phyloP scores from a whole-genome alignment of 768 basidiomycete genomes.

The Mycena sanguinolenta region DNA sequence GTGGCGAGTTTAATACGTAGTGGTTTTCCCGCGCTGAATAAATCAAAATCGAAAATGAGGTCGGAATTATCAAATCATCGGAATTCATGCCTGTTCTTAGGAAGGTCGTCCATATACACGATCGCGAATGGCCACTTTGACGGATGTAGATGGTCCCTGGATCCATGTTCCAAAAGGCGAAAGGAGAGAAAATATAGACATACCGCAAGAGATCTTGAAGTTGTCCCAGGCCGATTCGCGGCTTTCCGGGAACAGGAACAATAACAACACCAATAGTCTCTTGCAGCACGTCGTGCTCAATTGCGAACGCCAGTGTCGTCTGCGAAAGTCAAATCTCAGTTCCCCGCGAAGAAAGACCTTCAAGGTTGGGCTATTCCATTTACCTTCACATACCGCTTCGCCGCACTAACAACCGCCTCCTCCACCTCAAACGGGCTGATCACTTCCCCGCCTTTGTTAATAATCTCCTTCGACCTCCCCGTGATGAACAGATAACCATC shows the following conservation, averaged over 20 bases:
- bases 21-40: conserved; percentile 54
- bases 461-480: conserved; percentile 73
- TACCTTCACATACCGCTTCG: conserved; percentile 57
- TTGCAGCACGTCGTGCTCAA: conserved; percentile 63
- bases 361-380: background rate
- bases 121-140: conserved; percentile 63
- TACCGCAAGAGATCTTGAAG: conserved; percentile 57
- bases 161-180: background rate
- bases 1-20: conserved; percentile 58
- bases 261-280: conserved; percentile 61
- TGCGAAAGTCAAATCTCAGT: conserved; percentile 22
- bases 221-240: conserved; percentile 55
- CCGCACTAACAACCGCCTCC: conserved; percentile 61
- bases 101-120: conserved; percentile 63
- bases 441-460: conserved; percentile 72
- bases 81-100: conserved; percentile 53
- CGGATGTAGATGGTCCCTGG: conserved; percentile 59
- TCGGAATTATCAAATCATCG: too few species aligned
- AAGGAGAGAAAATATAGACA: conserved; percentile 4
- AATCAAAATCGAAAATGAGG: background rate
- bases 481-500: conserved; percentile 67
- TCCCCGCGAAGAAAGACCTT: too few species aligned
- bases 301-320: conserved; percentile 57
- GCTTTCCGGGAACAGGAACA: conserved; percentile 49
- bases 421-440: conserved; percentile 73